phyloP scores from a whole-genome alignment of 2,329 filamentous ascomycete genomes.

The Colletotrichum horii region DNA sequence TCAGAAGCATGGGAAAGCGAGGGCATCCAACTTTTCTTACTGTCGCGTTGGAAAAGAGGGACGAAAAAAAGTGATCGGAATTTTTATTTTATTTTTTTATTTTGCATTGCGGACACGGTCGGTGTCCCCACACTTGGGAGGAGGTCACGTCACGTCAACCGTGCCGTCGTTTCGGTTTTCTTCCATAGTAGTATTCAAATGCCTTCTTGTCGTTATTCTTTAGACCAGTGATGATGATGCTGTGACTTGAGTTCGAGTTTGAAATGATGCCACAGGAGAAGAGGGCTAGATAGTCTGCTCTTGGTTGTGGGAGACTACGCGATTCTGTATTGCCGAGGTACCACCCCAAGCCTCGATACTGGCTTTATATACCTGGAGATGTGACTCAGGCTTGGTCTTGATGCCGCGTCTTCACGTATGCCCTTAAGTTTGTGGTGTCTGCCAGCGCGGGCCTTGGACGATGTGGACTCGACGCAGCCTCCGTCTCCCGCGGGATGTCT shows the following conservation, averaged over 20 bases:
- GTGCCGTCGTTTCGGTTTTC: neutral
- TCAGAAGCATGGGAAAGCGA: slow-evolving; percentile 13
- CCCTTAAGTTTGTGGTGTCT: too few species aligned
- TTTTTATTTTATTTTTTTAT: neutral
- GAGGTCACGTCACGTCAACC: neutral
- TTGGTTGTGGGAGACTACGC: neutral
- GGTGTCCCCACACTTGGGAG: neutral
- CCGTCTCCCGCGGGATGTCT: too few species aligned
- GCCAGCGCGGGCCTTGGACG: too few species aligned
- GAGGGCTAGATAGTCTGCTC: rapidly evolving
- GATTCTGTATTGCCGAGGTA: neutral
- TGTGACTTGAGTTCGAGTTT: neutral
- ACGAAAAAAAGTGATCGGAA: neutral
- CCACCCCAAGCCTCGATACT: neutral
- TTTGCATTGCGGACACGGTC: neutral
- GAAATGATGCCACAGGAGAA: rapidly evolving
- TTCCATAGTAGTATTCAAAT: neutral
- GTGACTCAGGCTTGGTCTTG: too few species aligned
- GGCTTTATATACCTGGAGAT: neutral
- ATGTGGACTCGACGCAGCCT: too few species aligned
- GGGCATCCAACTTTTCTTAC: neutral
- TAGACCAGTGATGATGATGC: neutral
- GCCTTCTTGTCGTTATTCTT: neutral
- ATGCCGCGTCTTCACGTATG: too few species aligned
- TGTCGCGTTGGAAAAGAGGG: slow-evolving; percentile 2